These are phyloP conservation scores for Neurospora sp. DNA, from an alignment of 495 filamentous ascomycete species.

Conservation along the genomic window DNA sequence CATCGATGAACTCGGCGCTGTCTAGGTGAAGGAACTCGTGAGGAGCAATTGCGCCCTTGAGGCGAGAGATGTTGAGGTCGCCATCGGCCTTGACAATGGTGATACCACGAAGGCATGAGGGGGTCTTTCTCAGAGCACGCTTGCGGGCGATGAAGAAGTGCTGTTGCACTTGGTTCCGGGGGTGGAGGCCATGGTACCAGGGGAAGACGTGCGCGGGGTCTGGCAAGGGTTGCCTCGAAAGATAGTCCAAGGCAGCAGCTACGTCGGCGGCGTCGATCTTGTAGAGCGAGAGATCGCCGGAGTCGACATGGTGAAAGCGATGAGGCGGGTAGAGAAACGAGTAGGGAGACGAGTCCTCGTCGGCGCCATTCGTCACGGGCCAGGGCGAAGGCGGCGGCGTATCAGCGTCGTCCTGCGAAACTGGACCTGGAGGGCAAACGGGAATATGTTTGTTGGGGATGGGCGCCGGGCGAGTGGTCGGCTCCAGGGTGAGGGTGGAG, in stretches of 20 bases:
- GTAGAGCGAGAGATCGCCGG: constrained; percentile 54
- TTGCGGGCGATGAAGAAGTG: constrained; percentile 78
- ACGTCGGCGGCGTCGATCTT: constrained; percentile 60
- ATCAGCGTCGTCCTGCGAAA: constrained; percentile 47
- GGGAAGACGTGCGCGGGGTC: constrained; percentile 80
- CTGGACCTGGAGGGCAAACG: constrained; percentile 68
- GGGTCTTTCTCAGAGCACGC: constrained; percentile 60
- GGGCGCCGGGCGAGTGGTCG: constrained; percentile 39
- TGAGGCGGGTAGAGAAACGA: constrained; percentile 72
- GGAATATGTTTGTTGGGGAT: constrained; percentile 90
- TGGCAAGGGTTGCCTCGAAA: constrained; percentile 68
- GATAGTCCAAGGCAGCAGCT: constrained; percentile 60
- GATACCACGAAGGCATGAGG: constrained; percentile 68
- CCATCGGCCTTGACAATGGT: constrained; percentile 85
- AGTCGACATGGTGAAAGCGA: constrained; percentile 42
- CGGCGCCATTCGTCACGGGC: constrained; percentile 20
- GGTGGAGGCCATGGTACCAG: constrained; percentile 96
- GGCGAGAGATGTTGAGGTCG: constrained; percentile 58
- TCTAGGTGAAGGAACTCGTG: constrained; percentile 58
- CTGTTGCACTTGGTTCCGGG: constrained; percentile 76
- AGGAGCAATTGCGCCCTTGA: constrained; percentile 78
- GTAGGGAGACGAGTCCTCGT: constrained; percentile 36
- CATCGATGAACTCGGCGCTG: constrained; percentile 51
- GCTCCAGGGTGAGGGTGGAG: constrained; percentile 40
- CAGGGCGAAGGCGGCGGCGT: constrained; percentile 56